phyloP scores from a whole-genome alignment of 805 yeast genomes.

The Myxozyma lipomycoides region DNA sequence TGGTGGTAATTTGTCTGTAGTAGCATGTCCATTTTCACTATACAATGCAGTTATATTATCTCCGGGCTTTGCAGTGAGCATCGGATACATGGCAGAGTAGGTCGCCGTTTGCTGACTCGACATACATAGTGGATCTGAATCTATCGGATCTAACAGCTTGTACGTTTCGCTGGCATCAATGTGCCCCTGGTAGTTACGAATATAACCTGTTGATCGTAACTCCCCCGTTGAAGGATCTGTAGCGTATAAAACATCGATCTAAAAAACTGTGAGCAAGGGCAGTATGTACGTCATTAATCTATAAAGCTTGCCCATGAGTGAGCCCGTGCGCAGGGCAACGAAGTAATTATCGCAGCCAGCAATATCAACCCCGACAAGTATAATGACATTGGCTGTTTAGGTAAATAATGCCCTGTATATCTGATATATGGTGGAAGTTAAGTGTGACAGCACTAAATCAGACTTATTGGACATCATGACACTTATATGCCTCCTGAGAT shows the following conservation, averaged over 20 bases:
- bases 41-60: slow-evolving; percentile 23
- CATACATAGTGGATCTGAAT: slow-evolving; percentile 18
- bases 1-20: slow-evolving; percentile 27
- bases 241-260: slow-evolving; percentile 19
- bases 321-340: slow-evolving; percentile 4
- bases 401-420: no score
- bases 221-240: slow-evolving; percentile 13
- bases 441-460: no score
- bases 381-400: no score
- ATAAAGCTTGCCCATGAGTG: slow-evolving; percentile 23
- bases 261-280: neutral
- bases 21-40: slow-evolving; percentile 29
- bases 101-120: slow-evolving; percentile 14
- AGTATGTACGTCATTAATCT: neutral
- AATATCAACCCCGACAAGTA: no score
- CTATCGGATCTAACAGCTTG: slow-evolving; percentile 21
- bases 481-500: no score
- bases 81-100: slow-evolving; percentile 27
- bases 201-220: slow-evolving; percentile 24
- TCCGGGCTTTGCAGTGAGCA: slow-evolving; percentile 25
- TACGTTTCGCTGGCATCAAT: slow-evolving; percentile 27
- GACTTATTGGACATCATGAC: no score
- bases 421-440: no score
- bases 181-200: slow-evolving; percentile 27
- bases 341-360: no score